Conservation (phyloP, 2,329 filamentous ascomycete genomes). For the Xylaria sp. region DNA sequence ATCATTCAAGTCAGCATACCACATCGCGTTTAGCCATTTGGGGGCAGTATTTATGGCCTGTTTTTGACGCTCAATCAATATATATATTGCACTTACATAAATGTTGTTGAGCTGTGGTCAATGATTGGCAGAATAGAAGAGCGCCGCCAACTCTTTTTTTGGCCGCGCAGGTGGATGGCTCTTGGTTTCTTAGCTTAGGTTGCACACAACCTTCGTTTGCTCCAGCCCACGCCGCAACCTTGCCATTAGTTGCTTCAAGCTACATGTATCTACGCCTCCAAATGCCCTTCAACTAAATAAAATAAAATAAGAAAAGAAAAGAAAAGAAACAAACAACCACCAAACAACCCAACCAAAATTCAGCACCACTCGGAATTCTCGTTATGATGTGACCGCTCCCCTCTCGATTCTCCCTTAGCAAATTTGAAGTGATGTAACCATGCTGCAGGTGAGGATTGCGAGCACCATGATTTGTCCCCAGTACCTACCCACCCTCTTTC, state of each 20-base stretch:
- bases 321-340: neutral
- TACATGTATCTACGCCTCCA: conserved; percentile 26
- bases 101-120: conserved; percentile 9
- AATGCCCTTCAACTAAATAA: conserved; percentile 4
- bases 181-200: neutral
- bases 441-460: conserved; percentile 5
- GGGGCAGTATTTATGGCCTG: conserved; percentile 13
- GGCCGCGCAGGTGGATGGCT: conserved; percentile 2
- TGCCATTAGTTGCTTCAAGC: conserved; percentile 3
- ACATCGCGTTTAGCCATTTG: conserved; percentile 31
- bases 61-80: conserved; percentile 8
- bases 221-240: conserved; percentile 6
- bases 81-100: conserved; percentile 14
- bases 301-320: conserved; percentile 13
- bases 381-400: conserved; percentile 4
- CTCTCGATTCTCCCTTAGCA: neutral
- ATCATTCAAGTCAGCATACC: conserved; percentile 43
- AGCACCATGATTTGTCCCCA: conserved; percentile 16
- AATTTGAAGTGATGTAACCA: conserved; percentile 17
- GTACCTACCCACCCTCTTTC: neutral
- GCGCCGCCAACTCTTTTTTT: neutral
- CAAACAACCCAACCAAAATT: neutral
- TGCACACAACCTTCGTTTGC: neutral
- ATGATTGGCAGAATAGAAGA: neutral
- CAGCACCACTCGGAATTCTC: neutral